Percentiles rank a stretch among this genome's conserved stretches.
These are phyloP conservation scores for Neopestalotiopsis rosae DNA, from an alignment of 2,329 filamentous ascomycete species.

Conservation along the genomic window DNA sequence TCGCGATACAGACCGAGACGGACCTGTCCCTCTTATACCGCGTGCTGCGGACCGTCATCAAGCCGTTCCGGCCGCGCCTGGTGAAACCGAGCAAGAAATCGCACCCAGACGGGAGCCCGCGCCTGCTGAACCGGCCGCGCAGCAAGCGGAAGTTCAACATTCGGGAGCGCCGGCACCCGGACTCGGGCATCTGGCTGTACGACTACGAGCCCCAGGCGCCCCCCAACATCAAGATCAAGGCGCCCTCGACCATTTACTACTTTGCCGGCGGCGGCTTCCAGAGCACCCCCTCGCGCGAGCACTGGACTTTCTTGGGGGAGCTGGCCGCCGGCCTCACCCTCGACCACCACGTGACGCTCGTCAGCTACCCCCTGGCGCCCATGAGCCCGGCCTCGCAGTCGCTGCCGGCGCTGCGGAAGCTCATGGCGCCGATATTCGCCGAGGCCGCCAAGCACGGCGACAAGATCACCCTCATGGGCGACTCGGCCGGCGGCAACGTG, in stretches of 20 bases:
- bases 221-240: constrained; percentile 25
- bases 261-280: constrained; percentile 64
- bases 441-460: constrained; percentile 44
- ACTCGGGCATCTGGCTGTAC: constrained; percentile 24
- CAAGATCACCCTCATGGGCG: constrained; percentile 55
- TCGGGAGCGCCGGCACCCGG: constrained; percentile 21
- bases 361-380: constrained; percentile 61
- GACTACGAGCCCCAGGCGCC: constrained; percentile 20
- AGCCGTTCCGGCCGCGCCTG: constrained; percentile 26
- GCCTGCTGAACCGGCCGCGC: constrained; percentile 20
- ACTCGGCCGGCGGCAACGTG: constrained; percentile 62
- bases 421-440: constrained; percentile 48
- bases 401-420: constrained; percentile 50
- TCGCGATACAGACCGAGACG: constrained; percentile 21
- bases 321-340: constrained; percentile 45
- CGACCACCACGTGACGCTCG: constrained; percentile 47
- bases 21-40: constrained; percentile 27
- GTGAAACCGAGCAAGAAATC: constrained; percentile 18
- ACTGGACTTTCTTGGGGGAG: constrained; percentile 57
- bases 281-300: constrained; percentile 51
- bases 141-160: constrained; percentile 19
- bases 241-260: constrained; percentile 48
- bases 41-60: constrained; percentile 23
- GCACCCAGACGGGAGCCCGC: constrained; percentile 23
- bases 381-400: constrained; percentile 52